phyloP scores from a whole-genome alignment of 192 early-diverging fungal species.

The Fimicolochytrium jonesii region DNA sequence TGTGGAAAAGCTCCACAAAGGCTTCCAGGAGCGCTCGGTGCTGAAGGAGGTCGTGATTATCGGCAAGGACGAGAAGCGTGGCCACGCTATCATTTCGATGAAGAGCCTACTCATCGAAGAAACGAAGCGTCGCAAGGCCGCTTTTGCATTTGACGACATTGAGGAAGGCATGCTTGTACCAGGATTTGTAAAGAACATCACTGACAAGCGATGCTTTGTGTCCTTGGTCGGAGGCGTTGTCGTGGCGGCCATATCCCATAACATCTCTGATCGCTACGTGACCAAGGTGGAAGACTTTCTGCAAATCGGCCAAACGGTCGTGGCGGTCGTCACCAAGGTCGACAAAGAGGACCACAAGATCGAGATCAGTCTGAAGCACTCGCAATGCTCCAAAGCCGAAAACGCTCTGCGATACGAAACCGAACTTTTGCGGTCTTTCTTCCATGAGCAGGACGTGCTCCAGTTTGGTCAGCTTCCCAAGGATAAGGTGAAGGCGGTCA shows the following conservation, averaged over 20 bases:
- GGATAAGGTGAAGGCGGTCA: neutral
- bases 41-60: constrained; percentile 60
- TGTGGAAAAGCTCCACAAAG: constrained; percentile 34
- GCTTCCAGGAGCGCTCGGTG: constrained; percentile 26
- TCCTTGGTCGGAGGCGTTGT: constrained; percentile 52
- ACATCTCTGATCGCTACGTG: constrained; percentile 63
- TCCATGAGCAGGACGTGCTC: constrained; percentile 27
- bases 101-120: constrained; percentile 63
- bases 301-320: constrained; percentile 64
- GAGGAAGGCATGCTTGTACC: constrained; percentile 60
- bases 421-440: constrained; percentile 24
- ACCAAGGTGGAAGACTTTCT: constrained; percentile 51
- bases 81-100: constrained; percentile 51
- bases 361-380: constrained; percentile 66
- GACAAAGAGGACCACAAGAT: constrained; percentile 47
- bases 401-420: constrained; percentile 9
- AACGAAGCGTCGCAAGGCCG: constrained; percentile 34
- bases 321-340: constrained; percentile 54
- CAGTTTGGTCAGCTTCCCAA: neutral
- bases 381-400: constrained; percentile 21
- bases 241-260: constrained; percentile 55
- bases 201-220: constrained; percentile 67
- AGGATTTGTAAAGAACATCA: constrained; percentile 70
- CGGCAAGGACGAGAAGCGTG: constrained; percentile 40
- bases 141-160: constrained; percentile 43